A percentile compares a stretch with the other conserved stretches of the same genome.
Conservation (phyloP, 129 eudicot species). For the Calendula officinalis region DNA sequence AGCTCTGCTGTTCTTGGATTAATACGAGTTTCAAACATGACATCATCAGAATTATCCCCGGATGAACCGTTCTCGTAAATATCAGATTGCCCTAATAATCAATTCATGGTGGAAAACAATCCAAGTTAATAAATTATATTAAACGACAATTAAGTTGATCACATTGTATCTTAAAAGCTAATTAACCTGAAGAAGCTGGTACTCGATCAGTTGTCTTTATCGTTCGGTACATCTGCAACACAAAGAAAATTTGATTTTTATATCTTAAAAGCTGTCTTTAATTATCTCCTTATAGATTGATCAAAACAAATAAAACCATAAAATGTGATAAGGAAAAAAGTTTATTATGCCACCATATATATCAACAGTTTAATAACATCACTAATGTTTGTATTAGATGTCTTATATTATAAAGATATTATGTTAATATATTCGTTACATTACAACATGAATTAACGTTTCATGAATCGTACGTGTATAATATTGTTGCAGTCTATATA, state of each 20-base stretch:
- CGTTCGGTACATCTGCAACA: constrained; percentile 86
- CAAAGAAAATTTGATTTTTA: neutral
- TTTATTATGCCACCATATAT: too few relatives aligned
- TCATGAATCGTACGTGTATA: too few relatives aligned
- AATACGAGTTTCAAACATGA: constrained; percentile 58
- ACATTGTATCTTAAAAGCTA: neutral
- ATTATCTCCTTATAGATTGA: too few relatives aligned
- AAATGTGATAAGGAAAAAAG: too few relatives aligned
- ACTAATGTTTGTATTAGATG: too few relatives aligned
- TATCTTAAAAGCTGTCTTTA: neutral
- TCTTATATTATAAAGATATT: too few relatives aligned
- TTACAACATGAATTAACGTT: too few relatives aligned
- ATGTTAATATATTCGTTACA: too few relatives aligned
- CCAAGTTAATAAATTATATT: constrained; percentile 14
- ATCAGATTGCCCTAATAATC: constrained; percentile 56
- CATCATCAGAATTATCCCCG: constrained; percentile 70
- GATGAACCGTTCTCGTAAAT: constrained; percentile 60
- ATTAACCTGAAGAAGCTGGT: constrained; percentile 74
- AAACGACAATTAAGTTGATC: neutral
- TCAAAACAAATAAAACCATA: too few relatives aligned
- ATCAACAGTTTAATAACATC: too few relatives aligned
- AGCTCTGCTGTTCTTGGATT: constrained; percentile 38
- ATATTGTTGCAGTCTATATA: too few relatives aligned
- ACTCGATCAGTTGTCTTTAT: constrained; percentile 92
- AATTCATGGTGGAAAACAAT: constrained; percentile 4